A percentile compares a stretch with the other conserved stretches of the same genome.
phyloP scores from a whole-genome alignment of 768 basidiomycete species.

The Boletus rubropictus region DNA sequence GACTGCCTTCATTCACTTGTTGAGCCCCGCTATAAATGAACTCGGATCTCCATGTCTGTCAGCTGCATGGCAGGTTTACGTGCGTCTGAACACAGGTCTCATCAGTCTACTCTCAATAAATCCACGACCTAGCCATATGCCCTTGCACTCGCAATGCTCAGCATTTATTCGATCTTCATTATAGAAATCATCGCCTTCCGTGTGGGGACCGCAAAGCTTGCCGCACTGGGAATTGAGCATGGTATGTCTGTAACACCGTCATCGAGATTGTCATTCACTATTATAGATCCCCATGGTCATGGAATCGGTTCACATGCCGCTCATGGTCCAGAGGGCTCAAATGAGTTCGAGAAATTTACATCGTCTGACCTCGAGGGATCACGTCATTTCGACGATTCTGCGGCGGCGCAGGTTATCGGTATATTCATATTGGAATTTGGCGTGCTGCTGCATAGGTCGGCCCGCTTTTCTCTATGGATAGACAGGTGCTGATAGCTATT shows the following conservation, averaged over 20 bases:
- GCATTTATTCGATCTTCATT: constrained; percentile 81
- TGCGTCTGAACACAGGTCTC: constrained; percentile 31
- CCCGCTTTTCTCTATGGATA: background rate
- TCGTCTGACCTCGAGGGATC: constrained; percentile 27
- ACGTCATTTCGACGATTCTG: constrained; percentile 34
- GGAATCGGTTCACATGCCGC: constrained; percentile 52
- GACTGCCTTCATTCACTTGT: constrained; percentile 82
- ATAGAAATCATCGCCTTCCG: constrained; percentile 84
- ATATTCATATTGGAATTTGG: constrained; percentile 93
- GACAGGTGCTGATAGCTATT: background rate
- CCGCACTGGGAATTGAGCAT: constrained; percentile 55
- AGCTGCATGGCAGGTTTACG: constrained; percentile 68
- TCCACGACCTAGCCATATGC: constrained; percentile 62
- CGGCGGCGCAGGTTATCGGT: constrained; percentile 71
- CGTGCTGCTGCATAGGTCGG: constrained; percentile 74
- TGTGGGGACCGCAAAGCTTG: constrained; percentile 71
- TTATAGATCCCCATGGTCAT: constrained; percentile 64
- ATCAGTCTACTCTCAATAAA: background rate
- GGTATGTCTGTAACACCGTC: constrained; percentile 34
- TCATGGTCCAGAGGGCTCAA: constrained; percentile 58
- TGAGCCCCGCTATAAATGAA: constrained; percentile 68
- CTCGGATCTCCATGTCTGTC: constrained; percentile 66
- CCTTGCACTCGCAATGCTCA: constrained; percentile 71
- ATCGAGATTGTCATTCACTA: background rate
- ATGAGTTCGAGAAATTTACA: constrained; percentile 3